Evolutionary conservation across 805 yeast species (phyloP).

Genomic region (Saccharomycopsis vini): DNA sequence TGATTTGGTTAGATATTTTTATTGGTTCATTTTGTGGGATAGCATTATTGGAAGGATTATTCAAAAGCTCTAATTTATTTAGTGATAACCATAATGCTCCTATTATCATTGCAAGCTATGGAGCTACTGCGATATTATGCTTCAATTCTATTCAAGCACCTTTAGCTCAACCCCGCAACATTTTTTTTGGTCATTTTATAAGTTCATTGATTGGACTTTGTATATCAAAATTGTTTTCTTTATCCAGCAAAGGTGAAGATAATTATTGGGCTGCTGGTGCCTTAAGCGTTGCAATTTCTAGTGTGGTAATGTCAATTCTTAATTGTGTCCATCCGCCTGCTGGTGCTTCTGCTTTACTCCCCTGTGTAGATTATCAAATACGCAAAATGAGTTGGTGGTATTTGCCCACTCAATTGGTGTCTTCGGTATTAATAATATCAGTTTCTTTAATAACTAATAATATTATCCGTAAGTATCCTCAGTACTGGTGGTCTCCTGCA

Average conservation of each 20-base stretch:
- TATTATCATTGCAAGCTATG: constrained; percentile 45
- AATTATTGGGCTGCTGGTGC: constrained; percentile 53
- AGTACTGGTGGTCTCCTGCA: constrained; percentile 48
- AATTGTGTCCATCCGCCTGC: constrained; percentile 65
- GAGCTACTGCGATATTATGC: constrained; percentile 53
- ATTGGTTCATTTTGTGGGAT: constrained; percentile 40
- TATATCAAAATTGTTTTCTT: constrained; percentile 43
- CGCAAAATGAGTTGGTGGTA: constrained; percentile 57
- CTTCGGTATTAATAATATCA: constrained; percentile 37
- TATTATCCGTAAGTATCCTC: constrained; percentile 44
- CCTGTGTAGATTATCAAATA: constrained; percentile 38
- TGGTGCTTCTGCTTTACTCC: constrained; percentile 60
- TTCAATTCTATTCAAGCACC: constrained; percentile 51
- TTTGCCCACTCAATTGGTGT: constrained; percentile 44
- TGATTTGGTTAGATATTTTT: constrained; percentile 39
- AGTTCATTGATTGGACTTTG: constrained; percentile 46
- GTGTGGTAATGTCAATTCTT: constrained; percentile 43
- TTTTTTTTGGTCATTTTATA: constrained; percentile 47
- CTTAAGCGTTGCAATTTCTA: constrained; percentile 43
- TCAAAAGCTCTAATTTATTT: constrained; percentile 32
- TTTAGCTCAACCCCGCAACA: constrained; percentile 55
- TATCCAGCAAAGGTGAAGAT: constrained; percentile 33
- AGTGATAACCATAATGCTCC: constrained; percentile 33
- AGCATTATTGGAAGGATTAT: constrained; percentile 37
- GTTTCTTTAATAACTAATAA: constrained; percentile 50